Percentiles rank a stretch among this genome's conserved stretches.
Conservation (phyloP, 2,329 filamentous ascomycete genomes). For the Phyllosticta citrichinensis region DNA sequence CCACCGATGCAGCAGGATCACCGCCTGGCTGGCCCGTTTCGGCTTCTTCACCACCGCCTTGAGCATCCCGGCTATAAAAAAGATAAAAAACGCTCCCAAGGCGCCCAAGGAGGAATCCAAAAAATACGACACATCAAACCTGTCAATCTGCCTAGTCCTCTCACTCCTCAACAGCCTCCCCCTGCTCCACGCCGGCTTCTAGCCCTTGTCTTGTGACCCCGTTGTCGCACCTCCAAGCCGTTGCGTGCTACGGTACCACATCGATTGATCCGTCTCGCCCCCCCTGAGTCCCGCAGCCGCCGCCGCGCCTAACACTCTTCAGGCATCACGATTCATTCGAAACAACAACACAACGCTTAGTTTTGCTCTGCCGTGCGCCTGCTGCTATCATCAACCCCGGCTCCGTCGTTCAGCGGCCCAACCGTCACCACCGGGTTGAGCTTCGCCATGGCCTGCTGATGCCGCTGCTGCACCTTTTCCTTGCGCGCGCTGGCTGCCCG, state of each 20-base stretch:
- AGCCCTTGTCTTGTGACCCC: neutral
- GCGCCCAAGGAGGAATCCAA: neutral
- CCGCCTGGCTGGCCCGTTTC: neutral
- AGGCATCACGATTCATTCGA: neutral
- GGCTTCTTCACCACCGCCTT: neutral
- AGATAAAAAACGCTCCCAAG: neutral
- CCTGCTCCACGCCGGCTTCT: neutral
- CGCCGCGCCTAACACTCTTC: neutral
- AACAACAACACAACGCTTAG: neutral
- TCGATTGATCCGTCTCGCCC: neutral
- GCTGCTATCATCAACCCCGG: neutral
- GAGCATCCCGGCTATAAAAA: neutral
- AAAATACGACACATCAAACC: neutral
- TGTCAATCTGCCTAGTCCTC: neutral
- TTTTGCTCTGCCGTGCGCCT: neutral
- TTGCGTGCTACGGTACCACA: neutral
- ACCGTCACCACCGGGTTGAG: constrained; percentile 7
- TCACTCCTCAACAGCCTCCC: neutral
- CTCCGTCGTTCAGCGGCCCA: constrained; percentile 1
- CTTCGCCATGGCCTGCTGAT: constrained; percentile 35
- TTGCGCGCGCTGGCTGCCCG: constrained; percentile 22
- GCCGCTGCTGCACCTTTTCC: constrained; percentile 29
- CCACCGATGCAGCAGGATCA: neutral
- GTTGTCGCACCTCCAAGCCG: neutral
- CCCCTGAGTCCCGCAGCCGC: neutral